Conservation (phyloP, 1,284 basidiomycete species). For the Pseudozyma sp. region DNA sequence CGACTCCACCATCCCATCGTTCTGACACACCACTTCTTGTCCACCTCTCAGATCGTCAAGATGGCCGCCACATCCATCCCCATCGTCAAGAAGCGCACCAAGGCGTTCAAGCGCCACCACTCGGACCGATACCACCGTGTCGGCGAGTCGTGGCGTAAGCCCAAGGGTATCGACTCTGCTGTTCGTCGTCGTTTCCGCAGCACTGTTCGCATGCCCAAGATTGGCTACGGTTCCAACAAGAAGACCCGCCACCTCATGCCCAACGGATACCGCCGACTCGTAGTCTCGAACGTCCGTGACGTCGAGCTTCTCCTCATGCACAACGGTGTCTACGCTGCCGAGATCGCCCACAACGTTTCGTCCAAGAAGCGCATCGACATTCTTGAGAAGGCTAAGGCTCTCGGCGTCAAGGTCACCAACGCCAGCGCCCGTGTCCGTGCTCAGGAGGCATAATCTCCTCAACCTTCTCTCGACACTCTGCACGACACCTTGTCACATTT, state of each 20-base stretch:
- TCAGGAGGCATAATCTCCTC: constrained; percentile 77
- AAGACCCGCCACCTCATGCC: constrained; percentile 69
- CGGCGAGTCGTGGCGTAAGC: constrained; percentile 66
- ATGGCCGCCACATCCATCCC: constrained; percentile 66
- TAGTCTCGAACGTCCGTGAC: constrained; percentile 66
- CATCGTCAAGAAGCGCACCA: constrained; percentile 69
- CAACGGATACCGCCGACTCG: constrained; percentile 68
- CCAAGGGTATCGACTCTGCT: constrained; percentile 67
- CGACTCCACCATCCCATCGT: background rate
- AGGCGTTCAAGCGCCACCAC: constrained; percentile 68
- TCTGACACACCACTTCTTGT: constrained; percentile 17
- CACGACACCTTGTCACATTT: constrained; percentile 25
- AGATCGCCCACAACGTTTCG: constrained; percentile 97
- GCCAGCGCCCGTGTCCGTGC: constrained; percentile 92
- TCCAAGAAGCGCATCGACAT: constrained; percentile 95
- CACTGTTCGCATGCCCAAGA: constrained; percentile 65
- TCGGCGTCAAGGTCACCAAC: constrained; percentile 84
- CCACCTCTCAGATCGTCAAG: constrained; percentile 42
- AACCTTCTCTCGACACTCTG: background rate
- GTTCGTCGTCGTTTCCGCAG: constrained; percentile 68
- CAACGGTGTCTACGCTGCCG: constrained; percentile 95
- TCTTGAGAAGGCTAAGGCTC: constrained; percentile 77
- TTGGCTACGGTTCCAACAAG: constrained; percentile 69
- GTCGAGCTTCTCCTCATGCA: constrained; percentile 73
- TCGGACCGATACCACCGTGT: constrained; percentile 68